Percentiles rank a stretch among this genome's conserved stretches.
phyloP scores from a whole-genome alignment of 1,139 yeast species.

The Chernovozyma sophiae-reginae region DNA sequence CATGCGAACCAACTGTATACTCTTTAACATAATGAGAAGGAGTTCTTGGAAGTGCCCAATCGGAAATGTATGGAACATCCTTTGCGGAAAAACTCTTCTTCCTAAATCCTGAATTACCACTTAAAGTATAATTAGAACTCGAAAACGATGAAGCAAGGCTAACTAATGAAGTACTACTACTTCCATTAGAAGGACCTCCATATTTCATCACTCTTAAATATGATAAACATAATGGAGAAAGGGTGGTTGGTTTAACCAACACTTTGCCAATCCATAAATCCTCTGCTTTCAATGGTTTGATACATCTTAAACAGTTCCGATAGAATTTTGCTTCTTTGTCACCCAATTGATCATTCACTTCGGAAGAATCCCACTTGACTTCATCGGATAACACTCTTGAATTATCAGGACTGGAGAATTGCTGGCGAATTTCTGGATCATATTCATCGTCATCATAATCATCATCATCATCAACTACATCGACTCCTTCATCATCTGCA shows the following conservation, averaged over 20 bases:
- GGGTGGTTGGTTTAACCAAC: constrained; percentile 40
- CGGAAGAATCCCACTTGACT: constrained; percentile 47
- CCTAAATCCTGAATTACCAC: constrained; percentile 8
- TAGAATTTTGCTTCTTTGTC: constrained; percentile 31
- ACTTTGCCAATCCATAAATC: constrained; percentile 52
- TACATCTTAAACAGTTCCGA: constrained; percentile 55
- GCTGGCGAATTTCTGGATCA: constrained; percentile 3
- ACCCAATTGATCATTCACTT: constrained; percentile 17
- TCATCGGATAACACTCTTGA: constrained; percentile 9
- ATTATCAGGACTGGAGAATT: constrained; percentile 2
- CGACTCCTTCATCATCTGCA: constrained; percentile 27
- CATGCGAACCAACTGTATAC: constrained; percentile 39
- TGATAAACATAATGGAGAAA: constrained; percentile 27
- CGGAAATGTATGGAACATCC: constrained; percentile 22
- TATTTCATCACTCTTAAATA: constrained; percentile 21
- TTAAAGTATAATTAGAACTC: constrained; percentile 4
- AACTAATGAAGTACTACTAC: constrained; percentile 17
- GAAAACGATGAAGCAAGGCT: constrained; percentile 14
- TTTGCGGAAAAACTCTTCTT: constrained; percentile 15
- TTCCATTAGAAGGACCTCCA: constrained; percentile 8
- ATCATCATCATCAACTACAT: constrained; percentile 10
- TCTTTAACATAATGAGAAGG: constrained; percentile 40
- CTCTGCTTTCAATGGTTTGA: constrained; percentile 49
- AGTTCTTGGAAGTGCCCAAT: constrained; percentile 26
- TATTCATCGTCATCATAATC: constrained; percentile 11